Evolutionary conservation across 2,329 filamentous ascomycete species (phyloP), one percentile per base, ranked within the genome.

Genomic region (Fusarium sp.): DNA sequence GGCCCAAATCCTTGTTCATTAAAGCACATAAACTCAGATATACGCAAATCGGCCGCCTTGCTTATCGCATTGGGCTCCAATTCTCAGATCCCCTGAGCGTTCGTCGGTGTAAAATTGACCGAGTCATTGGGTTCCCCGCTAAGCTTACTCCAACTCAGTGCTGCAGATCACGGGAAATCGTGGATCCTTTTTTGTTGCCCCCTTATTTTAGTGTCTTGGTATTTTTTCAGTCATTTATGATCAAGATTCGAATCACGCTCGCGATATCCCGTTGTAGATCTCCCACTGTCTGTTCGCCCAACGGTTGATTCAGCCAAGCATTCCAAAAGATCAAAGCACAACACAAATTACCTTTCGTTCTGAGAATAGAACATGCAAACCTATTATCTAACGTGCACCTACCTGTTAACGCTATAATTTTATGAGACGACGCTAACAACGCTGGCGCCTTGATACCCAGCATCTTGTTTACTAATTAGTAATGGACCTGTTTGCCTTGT

Each of bases 111-210:
- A 13, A 46, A 13, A 53, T 63, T 62, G 46, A 16, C 58, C 46
- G 62, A 63, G 62, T 65, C 62, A 65, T 30, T 54, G 18, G 33
- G 33, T 46, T 30, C 62, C 57, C 46, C 62, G 18, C 62, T 40
- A 46, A 33, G n/a, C 16, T 25, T 40, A 25, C 50, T 40, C 50
- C 50, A 38, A 54, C 50, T 38, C 23, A n/a, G 28, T n/a, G 25
- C 56, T 44, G 52, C 52, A 63, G 60, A 59, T 63, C 53, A 18
- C 33, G 8, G 52, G 13, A 19, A 44, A 47, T 33, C 60, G 60
- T 25, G 52, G 60, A 46, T 37, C 43, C 18, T 28, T 30, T 10
- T 49, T n/a, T n/a, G 13, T 44, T 19, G 46, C 60, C 43, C 54
- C 56, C 19, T 40, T 35, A 33, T 9, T 54, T 40, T 35, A 53